Base-by-base conservation (phyloP, 495 filamentous ascomycete species). In the Penicillium pulvis region DNA sequence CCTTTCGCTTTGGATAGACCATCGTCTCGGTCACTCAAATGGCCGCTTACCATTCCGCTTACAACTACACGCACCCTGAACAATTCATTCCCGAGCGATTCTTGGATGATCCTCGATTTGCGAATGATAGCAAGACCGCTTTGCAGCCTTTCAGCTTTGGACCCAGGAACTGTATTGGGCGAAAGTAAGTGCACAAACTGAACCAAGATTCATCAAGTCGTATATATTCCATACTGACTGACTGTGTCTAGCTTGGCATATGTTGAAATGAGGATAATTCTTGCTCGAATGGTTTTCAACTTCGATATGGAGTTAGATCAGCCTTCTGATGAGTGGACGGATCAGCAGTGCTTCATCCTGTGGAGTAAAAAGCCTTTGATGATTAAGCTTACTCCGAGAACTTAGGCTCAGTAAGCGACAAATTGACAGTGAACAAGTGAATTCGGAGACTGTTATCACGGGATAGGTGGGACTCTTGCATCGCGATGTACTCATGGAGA, bases 141-240 rank as follows among this genome's bases (percentile, higher is more conserved):
- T 6, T 51, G 12, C 35, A 44, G 24, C 55, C 55, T 5, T 57
- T 57, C 20, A 73, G 71, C 14, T 33, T 81, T 20, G 86, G 86
- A 0, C 73, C 79, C 1, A 64, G 86, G 12, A 81, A 84, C 64
- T 89, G 85, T 57, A 71, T 86, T 44, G 86, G 85, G 10, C 26
- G 17, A 17, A 53, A 53, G 51, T 53, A 44, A 41, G 39, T 23
- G 20, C 20, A 1, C 2, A 23, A 23, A 23, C 2, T 23, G 20
- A 23, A 23, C 1, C 2, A 23, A 23, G 20, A 23, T 23, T 2
- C 20, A 23, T 23, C 20, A 1, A 1, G 20, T 23, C 20, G 20
- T 23, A 14, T 52, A 46, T 11, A n/a, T 19, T 10, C 17, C 10
- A 5, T 20, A 20, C 43, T 46, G 23, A 46, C 10, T 24, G 17